Evolutionary conservation across 495 filamentous ascomycete genomes (phyloP).

Genomic region (Entonaema liquescens): DNA sequence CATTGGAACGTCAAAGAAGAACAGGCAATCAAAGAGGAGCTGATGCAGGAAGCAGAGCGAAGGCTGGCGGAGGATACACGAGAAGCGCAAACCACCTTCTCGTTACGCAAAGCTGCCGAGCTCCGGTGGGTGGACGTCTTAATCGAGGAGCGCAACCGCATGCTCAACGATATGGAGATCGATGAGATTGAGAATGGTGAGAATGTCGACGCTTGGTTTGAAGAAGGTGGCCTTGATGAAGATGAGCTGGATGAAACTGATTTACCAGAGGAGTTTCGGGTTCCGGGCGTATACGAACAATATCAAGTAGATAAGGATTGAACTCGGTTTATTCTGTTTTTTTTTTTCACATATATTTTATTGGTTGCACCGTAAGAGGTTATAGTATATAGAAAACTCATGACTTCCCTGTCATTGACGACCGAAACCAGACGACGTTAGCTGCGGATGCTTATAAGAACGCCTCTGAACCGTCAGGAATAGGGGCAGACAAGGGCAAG

Average conservation of each 20-base stretch:
- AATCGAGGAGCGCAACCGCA: constrained; percentile 41
- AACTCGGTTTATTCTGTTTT: background rate
- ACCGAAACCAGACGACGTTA: background rate
- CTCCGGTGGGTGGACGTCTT: constrained; percentile 45
- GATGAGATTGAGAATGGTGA: constrained; percentile 48
- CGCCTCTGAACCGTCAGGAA: background rate
- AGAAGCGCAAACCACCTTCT: constrained; percentile 16
- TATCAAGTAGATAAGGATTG: background rate
- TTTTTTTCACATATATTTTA: background rate
- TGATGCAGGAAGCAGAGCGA: constrained; percentile 39
- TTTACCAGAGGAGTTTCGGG: constrained; percentile 12
- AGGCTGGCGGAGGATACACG: constrained; percentile 24
- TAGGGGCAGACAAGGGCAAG: constrained; percentile 12
- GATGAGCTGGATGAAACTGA: background rate
- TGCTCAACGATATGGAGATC: constrained; percentile 45
- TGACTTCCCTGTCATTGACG: background rate
- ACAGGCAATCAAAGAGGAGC: constrained; percentile 40
- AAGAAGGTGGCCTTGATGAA: constrained; percentile 34
- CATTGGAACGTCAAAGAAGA: constrained; percentile 41
- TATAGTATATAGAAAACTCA: background rate
- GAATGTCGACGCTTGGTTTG: constrained; percentile 43
- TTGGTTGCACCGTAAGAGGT: background rate
- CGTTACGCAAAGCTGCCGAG: constrained; percentile 40
- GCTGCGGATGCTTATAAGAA: background rate
- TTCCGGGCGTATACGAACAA: constrained; percentile 4